Percentiles rank a stretch among this genome's conserved stretches.
These are phyloP conservation scores for Microbotryomycetes sp. DNA, from an alignment of 1,284 basidiomycete genomes.

Conservation along the genomic window DNA sequence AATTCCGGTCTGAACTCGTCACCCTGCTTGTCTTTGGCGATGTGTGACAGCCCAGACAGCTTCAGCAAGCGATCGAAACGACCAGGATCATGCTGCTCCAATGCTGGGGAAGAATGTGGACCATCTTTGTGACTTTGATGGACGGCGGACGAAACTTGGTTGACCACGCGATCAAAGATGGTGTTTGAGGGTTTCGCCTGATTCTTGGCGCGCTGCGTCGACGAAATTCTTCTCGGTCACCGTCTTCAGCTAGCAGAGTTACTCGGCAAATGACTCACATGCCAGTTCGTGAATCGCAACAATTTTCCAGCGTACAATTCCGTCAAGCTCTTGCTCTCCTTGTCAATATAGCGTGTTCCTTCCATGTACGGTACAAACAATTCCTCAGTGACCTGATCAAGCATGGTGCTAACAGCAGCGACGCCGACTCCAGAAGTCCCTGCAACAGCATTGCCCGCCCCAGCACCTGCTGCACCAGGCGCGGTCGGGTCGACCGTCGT, in stretches of 20 bases:
- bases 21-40: constrained; percentile 34
- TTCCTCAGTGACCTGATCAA: constrained; percentile 93
- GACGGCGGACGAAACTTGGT: constrained; percentile 74
- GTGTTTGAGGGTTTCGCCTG: constrained; percentile 71
- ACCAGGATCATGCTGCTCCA: constrained; percentile 20
- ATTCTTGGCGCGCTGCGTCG: constrained; percentile 46
- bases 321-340: constrained; percentile 78
- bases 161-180: constrained; percentile 85
- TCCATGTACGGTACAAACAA: constrained; percentile 88
- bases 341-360: constrained; percentile 83
- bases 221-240: not conserved
- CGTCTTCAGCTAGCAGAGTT: constrained; percentile 47
- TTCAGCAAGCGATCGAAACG: constrained; percentile 46
- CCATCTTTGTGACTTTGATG: constrained; percentile 39
- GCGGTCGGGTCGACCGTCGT: not conserved
- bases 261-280: constrained; percentile 53
- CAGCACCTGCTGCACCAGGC: not conserved
- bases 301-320: constrained; percentile 75
- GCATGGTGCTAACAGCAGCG: constrained; percentile 62
- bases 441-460: constrained; percentile 2
- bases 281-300: constrained; percentile 74
- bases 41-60: constrained; percentile 61
- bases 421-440: constrained; percentile 22
- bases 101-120: constrained; percentile 47
- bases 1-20: constrained; percentile 8